Evolutionary conservation across 208 protist species (phyloP).

Genomic region (Trypanosoma cruzi): DNA sequence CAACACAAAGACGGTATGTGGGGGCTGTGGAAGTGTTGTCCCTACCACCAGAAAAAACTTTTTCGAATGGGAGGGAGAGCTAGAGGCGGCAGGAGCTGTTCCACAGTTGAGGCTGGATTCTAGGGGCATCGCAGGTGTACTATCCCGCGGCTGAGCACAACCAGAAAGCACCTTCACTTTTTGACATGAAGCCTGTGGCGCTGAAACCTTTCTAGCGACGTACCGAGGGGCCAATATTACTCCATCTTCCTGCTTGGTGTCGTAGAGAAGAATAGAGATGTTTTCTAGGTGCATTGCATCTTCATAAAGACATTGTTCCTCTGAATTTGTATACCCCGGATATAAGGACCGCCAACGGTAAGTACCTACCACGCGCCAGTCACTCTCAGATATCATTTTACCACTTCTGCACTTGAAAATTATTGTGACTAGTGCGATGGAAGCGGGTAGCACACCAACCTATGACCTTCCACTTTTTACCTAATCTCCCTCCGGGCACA

Average conservation of each 20-base stretch:
- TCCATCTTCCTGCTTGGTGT: conserved; percentile 36
- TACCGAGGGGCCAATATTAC: conserved; percentile 47
- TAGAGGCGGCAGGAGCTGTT: conserved; percentile 12
- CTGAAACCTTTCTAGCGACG: conserved; percentile 46
- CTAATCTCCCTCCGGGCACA: too few relatives aligned
- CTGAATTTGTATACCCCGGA: conserved; percentile 27
- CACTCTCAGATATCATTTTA: conserved; percentile 8
- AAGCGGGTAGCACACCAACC: too few relatives aligned
- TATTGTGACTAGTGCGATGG: neutral
- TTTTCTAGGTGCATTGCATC: conserved; percentile 1
- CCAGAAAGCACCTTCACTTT: conserved; percentile 62
- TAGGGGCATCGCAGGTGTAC: conserved; percentile 12
- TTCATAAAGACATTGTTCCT: neutral
- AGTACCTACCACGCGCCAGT: conserved; percentile 48
- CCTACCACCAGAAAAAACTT: conserved; percentile 37
- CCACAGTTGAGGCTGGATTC: conserved; percentile 39
- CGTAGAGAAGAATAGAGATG: conserved; percentile 37
- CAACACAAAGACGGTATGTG: conserved; percentile 45
- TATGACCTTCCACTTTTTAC: too few relatives aligned
- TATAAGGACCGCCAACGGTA: conserved; percentile 37
- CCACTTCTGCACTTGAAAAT: conserved; percentile 1
- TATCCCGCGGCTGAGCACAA: conserved; percentile 28
- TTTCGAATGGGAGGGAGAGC: conserved; percentile 14
- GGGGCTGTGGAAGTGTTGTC: conserved; percentile 45
- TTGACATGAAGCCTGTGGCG: conserved; percentile 39